Conservation (phyloP, 768 basidiomycete species). For the Russula virescens region DNA sequence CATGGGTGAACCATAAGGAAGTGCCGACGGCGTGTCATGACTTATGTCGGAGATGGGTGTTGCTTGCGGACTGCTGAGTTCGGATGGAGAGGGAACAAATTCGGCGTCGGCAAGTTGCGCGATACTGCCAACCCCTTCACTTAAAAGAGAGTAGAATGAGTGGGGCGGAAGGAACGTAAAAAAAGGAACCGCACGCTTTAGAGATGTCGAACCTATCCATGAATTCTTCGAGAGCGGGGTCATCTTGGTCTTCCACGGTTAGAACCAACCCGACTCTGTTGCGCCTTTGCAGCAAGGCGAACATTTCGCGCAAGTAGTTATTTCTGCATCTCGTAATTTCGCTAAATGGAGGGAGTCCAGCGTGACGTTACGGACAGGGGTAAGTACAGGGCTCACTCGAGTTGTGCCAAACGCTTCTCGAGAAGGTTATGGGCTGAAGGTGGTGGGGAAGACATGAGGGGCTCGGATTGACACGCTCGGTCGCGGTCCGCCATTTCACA, state of each 20-base stretch:
- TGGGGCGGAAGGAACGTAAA: background rate
- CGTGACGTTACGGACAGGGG: background rate
- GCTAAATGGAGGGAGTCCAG: slow-evolving; percentile 33
- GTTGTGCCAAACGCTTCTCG: slow-evolving; percentile 20
- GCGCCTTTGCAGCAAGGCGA: slow-evolving; percentile 53
- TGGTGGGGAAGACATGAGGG: slow-evolving; percentile 9
- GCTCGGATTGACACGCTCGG: background rate
- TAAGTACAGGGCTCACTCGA: slow-evolving; percentile 14
- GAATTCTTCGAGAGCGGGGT: slow-evolving; percentile 43
- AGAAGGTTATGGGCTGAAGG: background rate
- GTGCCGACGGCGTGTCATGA: slow-evolving; percentile 3
- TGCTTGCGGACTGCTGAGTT: slow-evolving; percentile 9
- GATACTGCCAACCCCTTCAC: slow-evolving; percentile 34
- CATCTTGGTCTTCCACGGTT: slow-evolving; percentile 36
- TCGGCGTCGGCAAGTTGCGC: slow-evolving; percentile 27
- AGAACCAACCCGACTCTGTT: slow-evolving; percentile 41
- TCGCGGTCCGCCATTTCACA: background rate
- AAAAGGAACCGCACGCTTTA: slow-evolving; percentile 39
- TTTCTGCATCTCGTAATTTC: slow-evolving; percentile 59
- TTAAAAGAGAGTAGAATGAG: slow-evolving; percentile 24
- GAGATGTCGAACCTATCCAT: slow-evolving; percentile 51
- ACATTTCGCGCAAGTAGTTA: slow-evolving; percentile 68
- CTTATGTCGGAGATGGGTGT: slow-evolving; percentile 2
- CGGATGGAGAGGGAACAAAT: slow-evolving; percentile 22
- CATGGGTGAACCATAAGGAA: slow-evolving; percentile 24